Evolutionary conservation across 176 grass and related monocot species (phyloP).

Genomic region (barley (Hordeum vulgare)): DNA sequence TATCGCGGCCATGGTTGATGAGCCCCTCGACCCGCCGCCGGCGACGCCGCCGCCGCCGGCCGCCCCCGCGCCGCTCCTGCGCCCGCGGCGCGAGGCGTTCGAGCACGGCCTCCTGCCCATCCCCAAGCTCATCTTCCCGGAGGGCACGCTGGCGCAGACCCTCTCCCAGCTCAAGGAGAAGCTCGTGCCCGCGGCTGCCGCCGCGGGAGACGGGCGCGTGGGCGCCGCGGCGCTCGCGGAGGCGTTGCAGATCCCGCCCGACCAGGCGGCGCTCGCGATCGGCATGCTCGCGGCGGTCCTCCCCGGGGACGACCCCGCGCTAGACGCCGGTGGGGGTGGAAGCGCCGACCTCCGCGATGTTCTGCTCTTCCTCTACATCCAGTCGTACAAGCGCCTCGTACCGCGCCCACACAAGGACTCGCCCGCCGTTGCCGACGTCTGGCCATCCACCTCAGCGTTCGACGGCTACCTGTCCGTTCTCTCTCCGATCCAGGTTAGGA

Average conservation of each 20-base stretch:
- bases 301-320: conserved; percentile 51
- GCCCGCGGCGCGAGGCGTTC: conserved; percentile 77
- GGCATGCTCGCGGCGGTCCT: conserved; percentile 73
- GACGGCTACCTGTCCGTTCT: conserved; percentile 89
- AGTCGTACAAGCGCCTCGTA: conserved; percentile 85
- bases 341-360: conserved; percentile 59
- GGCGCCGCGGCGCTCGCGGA: conserved; percentile 50
- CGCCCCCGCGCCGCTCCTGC: conserved; percentile 28
- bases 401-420: conserved; percentile 93
- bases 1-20: conserved; percentile 48
- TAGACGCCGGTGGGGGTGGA: conserved; percentile 24
- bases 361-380: conserved; percentile 85
- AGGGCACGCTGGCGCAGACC: conserved; percentile 56
- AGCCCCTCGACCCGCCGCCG: conserved; percentile 40
- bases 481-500: conserved; percentile 88
- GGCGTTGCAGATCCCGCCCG: conserved; percentile 75
- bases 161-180: conserved; percentile 62
- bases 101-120: conserved; percentile 92
- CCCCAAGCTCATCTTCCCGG: conserved; percentile 78
- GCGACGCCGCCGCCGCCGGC: neutral
- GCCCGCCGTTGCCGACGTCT: conserved; percentile 67
- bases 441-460: conserved; percentile 93
- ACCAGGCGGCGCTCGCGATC: conserved; percentile 63
- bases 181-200: conserved; percentile 26
- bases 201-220: conserved; percentile 34